Percentiles rank a stretch among this genome's conserved stretches.
Evolutionary conservation across 345 rosid genomes (phyloP).

Genomic region (Citrus australasica): DNA sequence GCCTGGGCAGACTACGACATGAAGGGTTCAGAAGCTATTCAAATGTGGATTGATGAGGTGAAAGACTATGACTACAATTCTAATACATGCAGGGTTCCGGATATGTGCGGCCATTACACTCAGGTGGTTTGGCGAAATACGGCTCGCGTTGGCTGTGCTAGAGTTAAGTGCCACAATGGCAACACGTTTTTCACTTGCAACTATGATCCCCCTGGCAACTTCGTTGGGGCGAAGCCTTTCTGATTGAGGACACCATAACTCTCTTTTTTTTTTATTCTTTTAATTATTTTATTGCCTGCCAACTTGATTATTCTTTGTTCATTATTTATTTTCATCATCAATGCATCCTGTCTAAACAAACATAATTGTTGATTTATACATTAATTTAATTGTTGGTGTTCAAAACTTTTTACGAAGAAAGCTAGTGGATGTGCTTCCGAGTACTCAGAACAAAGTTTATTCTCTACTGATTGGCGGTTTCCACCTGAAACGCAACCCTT

Average conservation of each 20-base stretch:
- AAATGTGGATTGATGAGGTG: slow-evolving; percentile 54
- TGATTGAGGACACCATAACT: background rate
- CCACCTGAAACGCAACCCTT: too few relatives aligned
- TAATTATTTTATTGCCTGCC: too few relatives aligned
- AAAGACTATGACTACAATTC: slow-evolving; percentile 36
- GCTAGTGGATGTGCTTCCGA: too few relatives aligned
- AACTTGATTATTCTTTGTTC: too few relatives aligned
- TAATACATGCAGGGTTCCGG: slow-evolving; percentile 38
- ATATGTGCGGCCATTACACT: slow-evolving; percentile 61
- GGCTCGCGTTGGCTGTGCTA: background rate
- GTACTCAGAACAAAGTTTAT: too few relatives aligned
- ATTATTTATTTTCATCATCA: too few relatives aligned
- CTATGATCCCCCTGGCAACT: background rate
- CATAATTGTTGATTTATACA: too few relatives aligned
- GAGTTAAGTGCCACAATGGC: background rate
- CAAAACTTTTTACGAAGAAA: too few relatives aligned
- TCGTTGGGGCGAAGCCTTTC: background rate
- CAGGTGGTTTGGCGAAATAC: slow-evolving; percentile 55
- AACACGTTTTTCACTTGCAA: background rate
- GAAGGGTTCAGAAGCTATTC: slow-evolving; percentile 34
- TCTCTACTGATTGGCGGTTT: too few relatives aligned
- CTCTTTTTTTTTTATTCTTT: too few relatives aligned
- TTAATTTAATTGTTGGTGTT: too few relatives aligned
- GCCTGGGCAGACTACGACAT: slow-evolving; percentile 38
- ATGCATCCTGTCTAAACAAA: too few relatives aligned